Percentiles rank a stretch among this genome's conserved stretches.
Conservation (phyloP, 2,329 filamentous ascomycete genomes). For the Phaeosphaeriaceae sp. region DNA sequence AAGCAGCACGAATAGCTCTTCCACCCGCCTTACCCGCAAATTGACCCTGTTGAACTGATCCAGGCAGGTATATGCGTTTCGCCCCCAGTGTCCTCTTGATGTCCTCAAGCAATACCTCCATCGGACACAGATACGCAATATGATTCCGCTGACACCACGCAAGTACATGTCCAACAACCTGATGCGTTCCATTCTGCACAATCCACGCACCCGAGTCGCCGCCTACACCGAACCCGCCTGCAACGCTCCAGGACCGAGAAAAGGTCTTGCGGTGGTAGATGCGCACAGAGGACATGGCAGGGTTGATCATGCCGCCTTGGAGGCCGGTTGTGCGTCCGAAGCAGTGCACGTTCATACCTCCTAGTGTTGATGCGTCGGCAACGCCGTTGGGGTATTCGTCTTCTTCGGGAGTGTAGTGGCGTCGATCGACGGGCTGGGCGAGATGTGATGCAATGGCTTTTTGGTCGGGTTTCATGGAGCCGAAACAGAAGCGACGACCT, state of each 20-base stretch:
- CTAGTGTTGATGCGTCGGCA: conserved; percentile 68
- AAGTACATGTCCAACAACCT: conserved; percentile 87
- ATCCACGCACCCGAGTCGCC: conserved; percentile 96
- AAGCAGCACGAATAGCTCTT: conserved; percentile 10
- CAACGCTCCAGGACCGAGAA: conserved; percentile 73
- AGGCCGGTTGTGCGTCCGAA: conserved; percentile 87
- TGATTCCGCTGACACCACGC: conserved; percentile 84
- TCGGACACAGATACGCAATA: conserved; percentile 91
- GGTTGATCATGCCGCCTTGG: conserved; percentile 78
- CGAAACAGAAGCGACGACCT: conserved; percentile 50
- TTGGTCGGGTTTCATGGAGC: conserved; percentile 33
- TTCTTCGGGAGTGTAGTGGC: conserved; percentile 44
- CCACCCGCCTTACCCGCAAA: conserved; percentile 15
- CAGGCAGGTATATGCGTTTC: conserved; percentile 73
- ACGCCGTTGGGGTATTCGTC: conserved; percentile 64
- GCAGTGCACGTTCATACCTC: conserved; percentile 83
- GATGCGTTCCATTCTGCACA: conserved; percentile 78
- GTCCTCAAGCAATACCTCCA: conserved; percentile 88
- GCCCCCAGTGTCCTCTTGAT: conserved; percentile 82
- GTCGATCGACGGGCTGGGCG: conserved; percentile 43
- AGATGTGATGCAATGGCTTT: conserved; percentile 42
- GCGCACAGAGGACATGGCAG: conserved; percentile 82
- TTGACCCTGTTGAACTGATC: conserved; percentile 49
- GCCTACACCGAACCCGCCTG: conserved; percentile 72
- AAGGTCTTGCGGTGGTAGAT: conserved; percentile 85